A percentile compares a stretch with the other conserved stretches of the same genome.
Evolutionary conservation across 345 rosid genomes (phyloP).

Genomic region (Salix viminalis): DNA sequence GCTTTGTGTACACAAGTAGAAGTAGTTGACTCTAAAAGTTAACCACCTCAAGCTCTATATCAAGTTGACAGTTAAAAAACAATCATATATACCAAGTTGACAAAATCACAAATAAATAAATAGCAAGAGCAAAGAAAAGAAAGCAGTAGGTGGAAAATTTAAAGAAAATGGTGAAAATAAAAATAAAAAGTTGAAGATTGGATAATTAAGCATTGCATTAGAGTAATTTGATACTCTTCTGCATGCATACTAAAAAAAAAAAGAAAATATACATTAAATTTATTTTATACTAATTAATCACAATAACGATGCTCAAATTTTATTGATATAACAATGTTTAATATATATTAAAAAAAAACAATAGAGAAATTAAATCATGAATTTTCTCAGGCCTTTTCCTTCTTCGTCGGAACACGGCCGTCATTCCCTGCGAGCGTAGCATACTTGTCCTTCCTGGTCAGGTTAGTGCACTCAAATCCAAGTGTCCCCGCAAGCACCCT

Average conservation of each 20-base stretch:
- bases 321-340: not conserved
- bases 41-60: no score
- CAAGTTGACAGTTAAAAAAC: no score
- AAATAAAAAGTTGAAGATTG: not conserved
- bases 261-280: not conserved
- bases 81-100: no score
- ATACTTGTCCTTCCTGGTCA: slow-evolving; percentile 93
- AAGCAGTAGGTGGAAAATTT: not conserved
- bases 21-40: no score
- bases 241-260: no score
- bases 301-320: not conserved
- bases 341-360: not conserved
- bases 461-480: slow-evolving; percentile 83
- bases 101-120: not conserved
- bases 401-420: slow-evolving; percentile 55
- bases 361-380: not conserved
- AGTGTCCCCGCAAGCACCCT: slow-evolving; percentile 77
- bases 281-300: not conserved
- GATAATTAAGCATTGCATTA: not conserved
- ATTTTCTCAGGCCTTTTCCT: slow-evolving; percentile 23
- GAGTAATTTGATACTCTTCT: not conserved
- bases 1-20: no score
- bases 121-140: not conserved
- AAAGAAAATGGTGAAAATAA: not conserved
- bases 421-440: slow-evolving; percentile 86